Percentiles rank a stretch among this genome's conserved stretches.
These are phyloP conservation scores for Gloeopeniophorella convolvens DNA, from an alignment of 768 basidiomycete genomes.

Conservation along the genomic window DNA sequence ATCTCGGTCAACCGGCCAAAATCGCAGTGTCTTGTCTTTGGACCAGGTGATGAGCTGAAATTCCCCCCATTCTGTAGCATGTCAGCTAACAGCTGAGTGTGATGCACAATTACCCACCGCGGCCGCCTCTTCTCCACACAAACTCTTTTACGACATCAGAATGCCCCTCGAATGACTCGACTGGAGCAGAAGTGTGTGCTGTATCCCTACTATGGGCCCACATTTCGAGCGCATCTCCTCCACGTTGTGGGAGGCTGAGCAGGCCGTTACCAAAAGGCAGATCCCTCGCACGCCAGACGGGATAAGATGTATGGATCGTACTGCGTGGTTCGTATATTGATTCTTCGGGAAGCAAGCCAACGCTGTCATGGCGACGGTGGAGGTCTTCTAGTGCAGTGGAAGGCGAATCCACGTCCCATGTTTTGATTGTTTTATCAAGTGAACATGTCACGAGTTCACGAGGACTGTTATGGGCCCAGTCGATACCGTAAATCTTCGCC, in stretches of 20 bases:
- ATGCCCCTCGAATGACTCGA: slow-evolving; percentile 81
- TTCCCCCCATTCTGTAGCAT: slow-evolving; percentile 33
- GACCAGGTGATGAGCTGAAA: slow-evolving; percentile 76
- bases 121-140: slow-evolving; percentile 78
- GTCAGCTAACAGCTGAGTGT: not conserved
- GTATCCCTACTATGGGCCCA: slow-evolving; percentile 41
- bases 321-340: slow-evolving; percentile 36
- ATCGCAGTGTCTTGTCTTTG: slow-evolving; percentile 83
- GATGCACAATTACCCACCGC: slow-evolving; percentile 31
- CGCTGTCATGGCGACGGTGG: slow-evolving; percentile 2
- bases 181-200: slow-evolving; percentile 37
- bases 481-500: slow-evolving; percentile 96
- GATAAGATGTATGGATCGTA: slow-evolving; percentile 70
- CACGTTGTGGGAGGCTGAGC: slow-evolving; percentile 82
- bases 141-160: slow-evolving; percentile 96
- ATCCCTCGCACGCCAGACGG: slow-evolving; percentile 91
- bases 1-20: slow-evolving; percentile 80
- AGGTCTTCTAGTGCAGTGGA: not conserved
- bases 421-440: slow-evolving; percentile 88
- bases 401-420: slow-evolving; percentile 56
- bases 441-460: slow-evolving; percentile 91
- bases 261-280: slow-evolving; percentile 90
- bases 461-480: slow-evolving; percentile 78
- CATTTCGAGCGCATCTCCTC: slow-evolving; percentile 80
- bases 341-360: slow-evolving; percentile 11